phyloP scores from a whole-genome alignment of 2,329 filamentous ascomycete species.

The Fusarium sp. region DNA sequence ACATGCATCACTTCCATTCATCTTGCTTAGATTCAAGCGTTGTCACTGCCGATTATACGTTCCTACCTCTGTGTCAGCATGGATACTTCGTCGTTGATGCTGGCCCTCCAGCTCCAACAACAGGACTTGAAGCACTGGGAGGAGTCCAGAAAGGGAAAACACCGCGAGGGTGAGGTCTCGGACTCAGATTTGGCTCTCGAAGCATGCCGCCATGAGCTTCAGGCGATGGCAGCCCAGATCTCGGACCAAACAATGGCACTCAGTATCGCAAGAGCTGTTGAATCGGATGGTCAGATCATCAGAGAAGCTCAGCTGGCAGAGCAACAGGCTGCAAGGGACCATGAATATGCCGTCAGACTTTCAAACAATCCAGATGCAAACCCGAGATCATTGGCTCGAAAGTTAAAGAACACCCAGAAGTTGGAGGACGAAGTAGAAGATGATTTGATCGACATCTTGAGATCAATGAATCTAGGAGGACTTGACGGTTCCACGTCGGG shows the following conservation, averaged over 20 bases:
- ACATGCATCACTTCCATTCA: too few species aligned
- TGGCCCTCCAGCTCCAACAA: constrained; percentile 15
- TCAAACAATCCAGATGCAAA: too few species aligned
- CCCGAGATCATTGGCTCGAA: too few species aligned
- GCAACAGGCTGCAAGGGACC: background rate
- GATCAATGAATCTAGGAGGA: background rate
- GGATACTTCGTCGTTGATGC: background rate
- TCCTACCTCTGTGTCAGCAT: background rate
- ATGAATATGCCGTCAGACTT: background rate
- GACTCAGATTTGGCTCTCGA: constrained; percentile 10
- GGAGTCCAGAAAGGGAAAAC: constrained; percentile 10
- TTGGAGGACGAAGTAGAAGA: background rate
- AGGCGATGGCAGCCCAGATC: background rate
- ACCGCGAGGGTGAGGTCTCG: background rate
- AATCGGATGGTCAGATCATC: background rate
- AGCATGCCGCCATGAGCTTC: background rate
- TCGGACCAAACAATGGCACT: background rate
- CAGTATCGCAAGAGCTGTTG: constrained; percentile 20
- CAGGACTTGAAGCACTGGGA: constrained; percentile 1
- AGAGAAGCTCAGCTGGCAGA: background rate
- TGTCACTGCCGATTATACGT: background rate
- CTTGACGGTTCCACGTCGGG: fast-evolving
- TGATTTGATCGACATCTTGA: background rate
- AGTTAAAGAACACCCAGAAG: fast-evolving
- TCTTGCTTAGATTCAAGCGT: fast-evolving